These are phyloP conservation scores for Byssothecium circinans DNA, from an alignment of 2,329 filamentous ascomycete species.

Conservation along the genomic window DNA sequence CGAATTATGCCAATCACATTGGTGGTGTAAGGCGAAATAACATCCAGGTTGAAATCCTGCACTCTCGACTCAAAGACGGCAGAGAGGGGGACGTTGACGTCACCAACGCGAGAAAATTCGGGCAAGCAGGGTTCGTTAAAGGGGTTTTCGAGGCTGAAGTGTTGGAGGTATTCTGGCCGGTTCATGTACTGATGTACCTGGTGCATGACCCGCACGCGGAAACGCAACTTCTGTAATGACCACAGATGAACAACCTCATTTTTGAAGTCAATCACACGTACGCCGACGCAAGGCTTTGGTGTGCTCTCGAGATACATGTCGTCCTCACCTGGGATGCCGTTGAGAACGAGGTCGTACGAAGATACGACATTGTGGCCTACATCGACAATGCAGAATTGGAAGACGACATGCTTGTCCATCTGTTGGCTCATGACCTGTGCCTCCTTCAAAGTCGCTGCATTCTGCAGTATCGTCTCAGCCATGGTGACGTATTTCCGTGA, in stretches of 20 bases:
- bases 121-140: slow-evolving; percentile 91
- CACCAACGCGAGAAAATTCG: slow-evolving; percentile 87
- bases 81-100: slow-evolving; percentile 86
- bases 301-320: slow-evolving; percentile 79
- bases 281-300: slow-evolving; percentile 84
- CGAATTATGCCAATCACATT: slow-evolving; percentile 89
- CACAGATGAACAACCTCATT: slow-evolving; percentile 85
- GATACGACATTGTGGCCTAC: slow-evolving; percentile 85
- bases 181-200: slow-evolving; percentile 97
- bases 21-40: slow-evolving; percentile 88
- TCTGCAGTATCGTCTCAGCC: slow-evolving; percentile 87
- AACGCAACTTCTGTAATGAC: slow-evolving; percentile 90
- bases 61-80: slow-evolving; percentile 94
- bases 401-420: slow-evolving; percentile 87
- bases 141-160: slow-evolving; percentile 88
- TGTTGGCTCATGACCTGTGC: slow-evolving; percentile 98
- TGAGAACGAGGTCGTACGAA: slow-evolving; percentile 94
- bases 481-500: slow-evolving; percentile 87
- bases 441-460: slow-evolving; percentile 87
- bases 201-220: slow-evolving; percentile 86
- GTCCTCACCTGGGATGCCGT: slow-evolving; percentile 83
- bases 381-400: slow-evolving; percentile 93
- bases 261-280: slow-evolving; percentile 89
- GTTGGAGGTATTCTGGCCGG: slow-evolving; percentile 89
- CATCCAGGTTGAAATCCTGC: slow-evolving; percentile 89